Percentiles rank a stretch among this genome's conserved stretches.
These are phyloP conservation scores for Populus ilicifolia DNA, from an alignment of 345 rosid genomes.

Conservation along the genomic window DNA sequence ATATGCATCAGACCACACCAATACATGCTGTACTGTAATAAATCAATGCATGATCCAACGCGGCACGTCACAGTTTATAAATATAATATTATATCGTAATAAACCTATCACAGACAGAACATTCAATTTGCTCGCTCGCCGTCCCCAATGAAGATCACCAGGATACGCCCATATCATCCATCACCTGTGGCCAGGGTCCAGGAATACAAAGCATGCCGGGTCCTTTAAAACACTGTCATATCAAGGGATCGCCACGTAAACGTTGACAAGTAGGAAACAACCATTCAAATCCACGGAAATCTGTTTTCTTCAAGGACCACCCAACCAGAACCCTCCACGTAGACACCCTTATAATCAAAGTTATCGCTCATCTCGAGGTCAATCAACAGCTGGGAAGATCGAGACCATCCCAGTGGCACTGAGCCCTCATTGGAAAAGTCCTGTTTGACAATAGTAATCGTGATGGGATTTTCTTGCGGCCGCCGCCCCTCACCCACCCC, in stretches of 20 bases:
- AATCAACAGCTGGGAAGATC: neutral
- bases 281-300: neutral
- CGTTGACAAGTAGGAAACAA: neutral
- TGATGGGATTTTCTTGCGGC: conserved; percentile 25
- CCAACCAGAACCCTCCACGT: conserved; percentile 10
- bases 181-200: too few relatives aligned
- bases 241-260: conserved; percentile 4
- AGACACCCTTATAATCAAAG: neutral
- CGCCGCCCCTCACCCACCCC: neutral
- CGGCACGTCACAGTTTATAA: neutral
- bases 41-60: neutral
- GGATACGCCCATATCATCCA: neutral
- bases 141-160: neutral
- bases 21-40: neutral
- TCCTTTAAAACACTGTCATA: neutral
- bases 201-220: neutral
- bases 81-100: neutral
- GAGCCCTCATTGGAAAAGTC: neutral
- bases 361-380: neutral
- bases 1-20: neutral
- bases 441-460: conserved; percentile 1
- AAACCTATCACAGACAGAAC: neutral
- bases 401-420: neutral
- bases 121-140: neutral
- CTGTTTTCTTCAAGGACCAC: neutral